Evolutionary conservation across 805 yeast species (phyloP), one percentile per base, ranked within the genome.

Genomic region (Lipomyces lipofer): DNA sequence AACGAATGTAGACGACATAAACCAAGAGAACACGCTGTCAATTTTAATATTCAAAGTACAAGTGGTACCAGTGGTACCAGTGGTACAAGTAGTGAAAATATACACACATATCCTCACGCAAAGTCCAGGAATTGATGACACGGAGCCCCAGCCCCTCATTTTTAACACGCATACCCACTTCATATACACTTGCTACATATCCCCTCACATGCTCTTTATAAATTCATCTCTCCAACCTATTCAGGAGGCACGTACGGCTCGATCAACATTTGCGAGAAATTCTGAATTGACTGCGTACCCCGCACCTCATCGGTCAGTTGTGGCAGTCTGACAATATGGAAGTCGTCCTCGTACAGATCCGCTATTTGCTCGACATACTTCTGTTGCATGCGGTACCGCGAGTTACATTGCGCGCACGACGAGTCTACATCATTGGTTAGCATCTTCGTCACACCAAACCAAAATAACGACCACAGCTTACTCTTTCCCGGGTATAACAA

Each of bases 291-390:
- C 51, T 85, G 86, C 59, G 88, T 77, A 30, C 99, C 99, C 72
- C 99, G 83, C 52, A 94, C 94, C 74, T 94, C 99, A 62, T 86
- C 82, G 44, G 97, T 96, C 63, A 94, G 82, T 69, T 92, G 81
- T 2, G 99, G 99, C 84, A 94, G 86, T 74, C 89, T 90, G 30
- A 94, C 94, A 64, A 94, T 78, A 69, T 95, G 97, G 78, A 92
- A 94, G 72, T 94, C 99, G 33, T 49, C 59, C 73, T 94, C 99
- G 68, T 94, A 94, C 56, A 94, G 78, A 71, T 94, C 99, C 65
- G 81, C 88, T 84, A 94, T 92, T 76, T 94, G 98, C 68, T 86
- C 95, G 66, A 91, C 77, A 69, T 94, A 94, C 73, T 94, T 94
- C 71, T 79, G 85, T 74, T 94, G 99, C 95, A 94, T 90, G 74